Base-by-base conservation (phyloP, 192 early-diverging fungal species). In the Backusella morwellensis region DNA sequence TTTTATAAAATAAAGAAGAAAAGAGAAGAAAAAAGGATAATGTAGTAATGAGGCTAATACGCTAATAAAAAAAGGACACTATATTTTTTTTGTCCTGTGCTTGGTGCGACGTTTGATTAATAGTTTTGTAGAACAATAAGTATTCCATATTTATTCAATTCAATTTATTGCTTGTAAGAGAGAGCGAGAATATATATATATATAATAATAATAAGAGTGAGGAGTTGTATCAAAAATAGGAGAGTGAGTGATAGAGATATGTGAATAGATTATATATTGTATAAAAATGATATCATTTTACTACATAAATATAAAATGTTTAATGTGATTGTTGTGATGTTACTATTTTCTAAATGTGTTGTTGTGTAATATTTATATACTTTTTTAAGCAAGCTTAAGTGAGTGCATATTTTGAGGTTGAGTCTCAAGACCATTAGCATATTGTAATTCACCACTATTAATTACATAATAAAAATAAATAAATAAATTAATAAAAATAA, bases 401-500 rank as follows among this genome's bases (percentile, higher is more conserved):
- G 69, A 52, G 35, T 81, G 80, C 77, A 82, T 78, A 23, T 70
- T 78, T 42, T 78, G 72, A 32, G 69, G 67, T 73, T 85, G 79
- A 54, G 82, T 83, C 70, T 84, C 83, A 66, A 86, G 54, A 40
- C 88, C 88, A 77, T 89, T 85, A 8, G 94, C 94, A 74, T 96
- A 97, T 84, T 97, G 95, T 82, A 97, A 93, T 71, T 95, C 90
- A 69, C 90, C 92, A 68, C 88, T 90, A 68, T 14, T 52, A 40
- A 75, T 59, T 23, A 38, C 34, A 52, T 38, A 56, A 41, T 23
- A 54, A 21, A 59, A 40, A 19, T 9, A 69, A 76, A 19, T 9
- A 69, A 76, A 34, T 40, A 21, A 72, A 72, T 52, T 26, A 34
- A 17, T 66, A 41, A 26, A 63, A 6, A 63, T 56, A 56, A 9